Conservation (phyloP, 1,284 basidiomycete species). For the Irpex rosettiformis region DNA sequence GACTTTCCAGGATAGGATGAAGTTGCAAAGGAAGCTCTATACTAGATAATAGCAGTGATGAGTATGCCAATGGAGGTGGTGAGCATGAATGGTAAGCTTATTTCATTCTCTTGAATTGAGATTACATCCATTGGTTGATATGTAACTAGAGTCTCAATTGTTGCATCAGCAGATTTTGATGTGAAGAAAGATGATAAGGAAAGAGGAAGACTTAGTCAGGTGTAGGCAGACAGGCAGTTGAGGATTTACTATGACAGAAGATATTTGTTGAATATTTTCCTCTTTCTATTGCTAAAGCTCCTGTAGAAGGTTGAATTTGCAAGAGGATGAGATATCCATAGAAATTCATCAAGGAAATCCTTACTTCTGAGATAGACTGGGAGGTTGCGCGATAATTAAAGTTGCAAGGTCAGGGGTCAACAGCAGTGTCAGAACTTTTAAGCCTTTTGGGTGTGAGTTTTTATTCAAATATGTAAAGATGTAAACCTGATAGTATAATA, state of each 20-base stretch:
- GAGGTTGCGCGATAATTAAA: constrained; percentile 21
- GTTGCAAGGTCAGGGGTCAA: constrained; percentile 18
- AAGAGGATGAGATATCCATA: background rate
- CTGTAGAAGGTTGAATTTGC: background rate
- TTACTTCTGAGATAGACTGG: constrained; percentile 19
- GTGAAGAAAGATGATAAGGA: background rate
- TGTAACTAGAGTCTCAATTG: too few relatives aligned
- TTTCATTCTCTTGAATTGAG: too few relatives aligned
- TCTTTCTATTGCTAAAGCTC: background rate
- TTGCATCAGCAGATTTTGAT: background rate
- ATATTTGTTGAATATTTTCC: background rate
- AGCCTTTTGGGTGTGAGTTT: constrained; percentile 17
- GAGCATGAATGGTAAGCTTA: background rate
- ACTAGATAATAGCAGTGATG: background rate
- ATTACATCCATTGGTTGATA: too few relatives aligned
- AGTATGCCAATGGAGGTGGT: background rate
- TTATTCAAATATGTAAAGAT: background rate
- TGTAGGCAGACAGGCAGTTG: background rate
- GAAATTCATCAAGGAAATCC: constrained; percentile 5
- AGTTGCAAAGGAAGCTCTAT: background rate
- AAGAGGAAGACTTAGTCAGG: background rate
- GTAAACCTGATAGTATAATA: background rate
- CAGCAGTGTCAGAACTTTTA: constrained; percentile 19
- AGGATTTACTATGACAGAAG: background rate
- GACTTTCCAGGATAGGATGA: background rate